Base-by-base conservation (phyloP, 2,329 filamentous ascomycete species). In the Davidsoniella neocaledoniae region DNA sequence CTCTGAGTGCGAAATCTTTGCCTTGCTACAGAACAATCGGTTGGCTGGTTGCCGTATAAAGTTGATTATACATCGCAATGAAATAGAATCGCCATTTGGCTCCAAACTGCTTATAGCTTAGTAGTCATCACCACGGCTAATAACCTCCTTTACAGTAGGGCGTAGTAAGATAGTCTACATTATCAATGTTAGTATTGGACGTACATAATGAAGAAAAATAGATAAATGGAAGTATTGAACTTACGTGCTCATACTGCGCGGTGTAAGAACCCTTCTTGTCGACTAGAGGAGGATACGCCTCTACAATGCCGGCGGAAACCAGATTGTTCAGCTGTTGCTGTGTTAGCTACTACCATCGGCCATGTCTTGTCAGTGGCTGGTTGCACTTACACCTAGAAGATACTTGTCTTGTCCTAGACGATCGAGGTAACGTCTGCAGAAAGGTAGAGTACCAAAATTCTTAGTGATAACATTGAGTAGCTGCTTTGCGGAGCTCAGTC, bases 351-450 rank as follows among this genome's bases (percentile, higher is more conserved):
- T 12, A 3, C 21, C 44, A 5, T 12, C 10, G 17, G 14, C 16
- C 8, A 14, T 12, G 39, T 9, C 41, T 26, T 38, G 37, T 25
- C 19, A 17, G 43, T 68, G 69, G 8, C 9, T 33, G 23, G 14
- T 9, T 12, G 43, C n/a, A 66, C 76, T 65, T 68, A 86, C 81
- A 41, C 86, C 86, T 4, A 91, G 70, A 21, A 91, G 72, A 61
- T 94, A 93, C 64, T 91, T 91, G 54, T 93, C 84, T 61, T 88
- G 83, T n/a, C 86, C 86, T 14, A 93, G 65, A 50, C 86, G 79
- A 64, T 93, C 86, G 54, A 94, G 69, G 60, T 91, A 93, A 57
- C 86, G 76, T 55, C 86, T 73, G 64, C 83, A 91, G 64, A 84
- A 94, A 2, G 85, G 84, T 55, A 94, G 65, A 1, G 85, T 91